Conservation (phyloP, 2,329 filamentous ascomycete species). For the Colletotrichum chlorophyti region DNA sequence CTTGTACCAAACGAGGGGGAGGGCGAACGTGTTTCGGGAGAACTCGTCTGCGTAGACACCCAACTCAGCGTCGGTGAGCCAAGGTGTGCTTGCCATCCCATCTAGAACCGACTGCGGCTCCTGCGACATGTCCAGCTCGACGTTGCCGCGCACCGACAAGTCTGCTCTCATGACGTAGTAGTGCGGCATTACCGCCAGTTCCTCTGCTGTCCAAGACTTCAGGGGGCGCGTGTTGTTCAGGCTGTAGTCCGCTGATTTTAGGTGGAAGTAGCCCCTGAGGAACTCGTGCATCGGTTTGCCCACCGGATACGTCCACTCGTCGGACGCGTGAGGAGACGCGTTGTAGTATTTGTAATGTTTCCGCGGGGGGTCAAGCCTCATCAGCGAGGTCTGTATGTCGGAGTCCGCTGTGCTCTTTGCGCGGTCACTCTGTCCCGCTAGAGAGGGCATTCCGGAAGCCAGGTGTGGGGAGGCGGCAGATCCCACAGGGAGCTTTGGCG, state of each 20-base stretch:
- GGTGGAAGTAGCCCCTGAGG: slow-evolving; percentile 70
- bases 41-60: slow-evolving; percentile 67
- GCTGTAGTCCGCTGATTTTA: slow-evolving; percentile 69
- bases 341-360: slow-evolving; percentile 78
- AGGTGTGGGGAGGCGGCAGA: background rate
- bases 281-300: slow-evolving; percentile 55
- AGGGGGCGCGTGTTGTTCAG: slow-evolving; percentile 62
- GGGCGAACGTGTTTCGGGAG: slow-evolving; percentile 68
- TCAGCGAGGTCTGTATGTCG: slow-evolving; percentile 64
- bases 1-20: slow-evolving; percentile 72
- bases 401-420: slow-evolving; percentile 17
- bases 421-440: background rate
- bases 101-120: too few species aligned
- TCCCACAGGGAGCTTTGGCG: slow-evolving; percentile 52
- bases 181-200: slow-evolving; percentile 65
- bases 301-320: slow-evolving; percentile 40
- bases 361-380: slow-evolving; percentile 58
- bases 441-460: background rate
- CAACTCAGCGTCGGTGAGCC: slow-evolving; percentile 66
- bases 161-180: slow-evolving; percentile 72
- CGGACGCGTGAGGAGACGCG: slow-evolving; percentile 55
- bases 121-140: slow-evolving; percentile 48
- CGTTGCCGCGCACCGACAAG: slow-evolving; percentile 63
- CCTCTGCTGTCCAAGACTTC: slow-evolving; percentile 59
- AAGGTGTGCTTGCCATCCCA: slow-evolving; percentile 41